Conservation (phyloP, 495 filamentous ascomycete genomes). For the Copromyces sp. region DNA sequence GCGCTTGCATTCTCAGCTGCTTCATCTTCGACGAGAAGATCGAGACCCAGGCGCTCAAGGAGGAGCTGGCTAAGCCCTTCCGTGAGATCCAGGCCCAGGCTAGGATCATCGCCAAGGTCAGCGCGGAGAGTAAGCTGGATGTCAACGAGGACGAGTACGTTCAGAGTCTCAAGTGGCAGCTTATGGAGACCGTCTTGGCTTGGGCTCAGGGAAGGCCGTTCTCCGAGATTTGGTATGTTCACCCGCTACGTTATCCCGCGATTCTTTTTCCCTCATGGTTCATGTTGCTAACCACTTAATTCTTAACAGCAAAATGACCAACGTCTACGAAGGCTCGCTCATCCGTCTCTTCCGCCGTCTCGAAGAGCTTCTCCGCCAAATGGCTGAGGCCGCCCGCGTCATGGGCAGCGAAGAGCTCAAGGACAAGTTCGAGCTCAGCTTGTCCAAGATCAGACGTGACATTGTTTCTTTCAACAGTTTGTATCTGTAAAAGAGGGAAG, state of each 20-base stretch:
- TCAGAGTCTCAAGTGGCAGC: slow-evolving; percentile 72
- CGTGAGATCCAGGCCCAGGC: slow-evolving; percentile 78
- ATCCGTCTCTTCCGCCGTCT: slow-evolving; percentile 92
- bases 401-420: slow-evolving; percentile 95
- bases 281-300: not conserved
- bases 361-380: slow-evolving; percentile 92
- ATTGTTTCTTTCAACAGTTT: slow-evolving; percentile 89
- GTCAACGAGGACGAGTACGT: slow-evolving; percentile 91
- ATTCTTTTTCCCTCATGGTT: not conserved
- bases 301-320: slow-evolving; percentile 81
- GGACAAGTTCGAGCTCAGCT: slow-evolving; percentile 74
- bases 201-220: slow-evolving; percentile 92
- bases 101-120: slow-evolving; percentile 79
- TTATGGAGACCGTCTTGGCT: slow-evolving; percentile 92
- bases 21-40: slow-evolving; percentile 97
- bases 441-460: slow-evolving; percentile 78
- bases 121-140: slow-evolving; percentile 80
- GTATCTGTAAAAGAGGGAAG: slow-evolving; percentile 52
- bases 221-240: slow-evolving; percentile 82
- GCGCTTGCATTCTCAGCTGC: slow-evolving; percentile 73
- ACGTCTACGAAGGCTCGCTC: slow-evolving; percentile 90
- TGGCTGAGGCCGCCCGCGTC: slow-evolving; percentile 91
- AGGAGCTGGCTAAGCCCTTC: slow-evolving; percentile 77
- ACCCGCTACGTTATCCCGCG: not conserved
- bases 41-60: slow-evolving; percentile 59